Evolutionary conservation across 345 rosid species (phyloP), one percentile per base, ranked within the genome.

Genomic region (Salix arbutifolia): DNA sequence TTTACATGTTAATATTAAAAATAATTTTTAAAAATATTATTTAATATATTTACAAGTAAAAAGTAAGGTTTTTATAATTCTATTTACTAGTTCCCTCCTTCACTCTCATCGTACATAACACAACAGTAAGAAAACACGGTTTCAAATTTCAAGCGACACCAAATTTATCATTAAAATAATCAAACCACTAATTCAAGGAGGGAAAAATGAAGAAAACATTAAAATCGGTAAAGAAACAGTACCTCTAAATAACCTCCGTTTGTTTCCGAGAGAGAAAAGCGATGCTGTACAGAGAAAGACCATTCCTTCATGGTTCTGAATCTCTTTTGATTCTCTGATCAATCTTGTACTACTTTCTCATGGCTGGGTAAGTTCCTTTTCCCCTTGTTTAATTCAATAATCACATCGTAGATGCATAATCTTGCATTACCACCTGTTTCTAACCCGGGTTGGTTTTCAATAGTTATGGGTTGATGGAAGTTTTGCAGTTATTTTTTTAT

Each of bases 361-460:
- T 78, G 81, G 66, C 81, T 44, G 77, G 77, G 81, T 67, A 78
- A 73, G 33, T 21, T 56, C 69, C 58, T 73, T 38, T 61, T 38
- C 12, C 10, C 3, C 19, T 26, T 8, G n/a, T 76, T 17, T 19
- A 9, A 19, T 21, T 21, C 37, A 50, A 72, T 28, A 44, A 76
- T 66, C 42, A 8, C 42, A 33, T 48, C 72, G 8, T 18, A 18
- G 23, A 52, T 19, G 21, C 10, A 52, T 52, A 58, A 10, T 23
- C 28, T 58, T 58, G 28, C 4, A 25, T 25, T 23, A 23, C 14
- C 23, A n/a, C 26, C 11, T 23, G 64, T 58, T 23, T 23, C 64
- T 23, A 25, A 58, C 64, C 4, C 23, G 16, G 7, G 28, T 6
- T 68, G 71, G 53, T 25, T 38, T 40, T 40, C 4, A 23, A 11